These are phyloP conservation scores for Collybia sordida DNA, from an alignment of 768 basidiomycete genomes.

Conservation along the genomic window DNA sequence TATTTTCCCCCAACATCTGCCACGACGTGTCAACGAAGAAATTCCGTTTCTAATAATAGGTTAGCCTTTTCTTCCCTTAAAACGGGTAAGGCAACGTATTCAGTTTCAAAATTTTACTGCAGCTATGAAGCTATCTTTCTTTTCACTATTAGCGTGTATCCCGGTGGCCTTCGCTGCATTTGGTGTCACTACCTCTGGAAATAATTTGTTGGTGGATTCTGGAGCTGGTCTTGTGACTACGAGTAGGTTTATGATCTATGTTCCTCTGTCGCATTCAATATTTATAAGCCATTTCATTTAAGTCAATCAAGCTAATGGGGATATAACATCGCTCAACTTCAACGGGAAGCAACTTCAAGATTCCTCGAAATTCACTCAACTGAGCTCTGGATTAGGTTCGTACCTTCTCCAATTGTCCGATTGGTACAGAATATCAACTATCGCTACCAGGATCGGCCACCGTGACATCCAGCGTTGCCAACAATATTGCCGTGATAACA, in stretches of 20 bases:
- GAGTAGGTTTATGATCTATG: constrained; percentile 22
- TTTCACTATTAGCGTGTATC: constrained; percentile 16
- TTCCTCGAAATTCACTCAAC: constrained; percentile 41
- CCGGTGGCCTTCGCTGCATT: constrained; percentile 42
- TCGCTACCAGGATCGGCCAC: constrained; percentile 34
- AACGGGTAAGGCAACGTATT: neutral
- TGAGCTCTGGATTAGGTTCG: constrained; percentile 45
- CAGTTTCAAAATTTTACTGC: no score
- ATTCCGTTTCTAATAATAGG: no score
- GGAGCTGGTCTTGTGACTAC: constrained; percentile 45
- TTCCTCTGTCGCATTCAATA: neutral
- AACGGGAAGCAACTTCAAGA: constrained; percentile 48
- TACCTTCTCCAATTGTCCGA: neutral
- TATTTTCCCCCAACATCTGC: no score
- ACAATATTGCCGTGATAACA: constrained; percentile 40
- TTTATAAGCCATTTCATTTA: neutral
- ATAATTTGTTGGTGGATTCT: constrained; percentile 40
- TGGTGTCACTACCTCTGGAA: constrained; percentile 42
- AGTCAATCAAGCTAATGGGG: constrained; percentile 44
- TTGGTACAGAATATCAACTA: neutral
- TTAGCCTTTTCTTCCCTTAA: neutral
- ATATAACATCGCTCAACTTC: constrained; percentile 44
- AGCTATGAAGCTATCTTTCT: no score
- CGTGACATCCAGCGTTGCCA: constrained; percentile 37
- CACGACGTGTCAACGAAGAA: no score